Evolutionary conservation across 352 stramenopile genomes (phyloP), one percentile per base, ranked within the genome.

Genomic region (Globisporangium recalcitrans): DNA sequence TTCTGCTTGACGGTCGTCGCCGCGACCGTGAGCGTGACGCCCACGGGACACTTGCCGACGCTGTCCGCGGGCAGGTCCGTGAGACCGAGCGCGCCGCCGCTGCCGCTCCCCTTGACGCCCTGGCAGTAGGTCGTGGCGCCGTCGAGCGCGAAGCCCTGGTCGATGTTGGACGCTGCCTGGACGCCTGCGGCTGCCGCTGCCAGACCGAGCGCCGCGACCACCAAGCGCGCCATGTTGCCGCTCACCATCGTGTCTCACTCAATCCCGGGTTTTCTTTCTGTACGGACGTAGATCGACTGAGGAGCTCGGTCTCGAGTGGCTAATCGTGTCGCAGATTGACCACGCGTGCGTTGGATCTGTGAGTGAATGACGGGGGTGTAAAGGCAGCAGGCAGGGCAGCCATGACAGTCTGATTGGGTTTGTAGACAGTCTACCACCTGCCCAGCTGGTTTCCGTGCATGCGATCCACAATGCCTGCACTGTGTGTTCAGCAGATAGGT

Each of bases 101-200:
- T 21, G 9, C 54, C 65, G 32, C 36, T 40, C 29, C 47, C 42
- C 32, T 56, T 70, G 21, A 85, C 59, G 57, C 81, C 83, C 71
- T 90, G 75, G 66, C 83, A 93, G 66, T 93, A 93, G 8, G 83
- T 93, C 24, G 78, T 87, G 4, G 64, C 31, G 36, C 83, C 81
- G 54, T 93, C 80, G 44, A 78, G 65, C 26, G 68, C 74, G 58
- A 87, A 93, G 14, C 80, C 81, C 51, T 71, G 72, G 63, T 92
- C 83, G 22, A 92, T 82, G 63, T 85, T 78, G 32, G 62, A 64
- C 11, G 62, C 75, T 7, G 56, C 52, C 1, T 42, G 22, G 22
- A 58, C 22, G 9, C 34, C 16, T 16, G 38, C 26, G 2, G 36
- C 32, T 7, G 58, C 52, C 5, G 65, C 6, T 10, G 42, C 22